Evolutionary conservation across 257 asterid genomes (phyloP), one percentile per base, ranked within the genome.

Genomic region (Petrea volubilis): DNA sequence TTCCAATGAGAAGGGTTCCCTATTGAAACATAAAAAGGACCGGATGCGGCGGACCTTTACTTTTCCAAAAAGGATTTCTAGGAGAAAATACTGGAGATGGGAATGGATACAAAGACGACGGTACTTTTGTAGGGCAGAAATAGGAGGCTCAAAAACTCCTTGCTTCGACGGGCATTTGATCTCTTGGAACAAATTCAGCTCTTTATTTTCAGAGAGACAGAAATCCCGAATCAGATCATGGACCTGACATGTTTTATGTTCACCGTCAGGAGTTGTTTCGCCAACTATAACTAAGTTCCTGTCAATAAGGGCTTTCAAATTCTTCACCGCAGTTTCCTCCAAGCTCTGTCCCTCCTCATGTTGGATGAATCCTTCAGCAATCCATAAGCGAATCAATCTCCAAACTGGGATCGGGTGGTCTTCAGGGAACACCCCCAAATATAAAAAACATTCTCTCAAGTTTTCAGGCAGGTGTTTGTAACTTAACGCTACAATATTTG

Each of bases 151-250:
- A 53, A 76, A 67, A 7, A 46, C 68, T 59, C 74, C 73, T 4
- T 64, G 75, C 11, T 25, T 59, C 3, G 77, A 53, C 53, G n/a
- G n/a, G n/a, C 14, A 74, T 21, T 68, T 71, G 34, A 84, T 77
- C 73, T 84, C 87, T 52, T 79, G 85, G 62, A 74, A 82, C 53
- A 84, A 58, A 34, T 84, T 74, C 55, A 71, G 78, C 1, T 43
- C 60, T 4, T 57, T 77, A 57, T 86, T 81, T 43, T 79, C 79
- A 14, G 55, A 58, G 25, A 68, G 82, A 78, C 93, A 87, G 34
- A 84, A 84, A 8, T 80, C 85, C 2, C 84, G 83, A 40, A 87
- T 68, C 79, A 81, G 71, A 56, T 80, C 90, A 36, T 87, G 88
- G 38, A 87, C 60, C 7, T 84, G 85, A 56, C 90, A 84, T 6